Conservation (phyloP, 176 grass and related monocot genomes). For the Triticum urartu region DNA sequence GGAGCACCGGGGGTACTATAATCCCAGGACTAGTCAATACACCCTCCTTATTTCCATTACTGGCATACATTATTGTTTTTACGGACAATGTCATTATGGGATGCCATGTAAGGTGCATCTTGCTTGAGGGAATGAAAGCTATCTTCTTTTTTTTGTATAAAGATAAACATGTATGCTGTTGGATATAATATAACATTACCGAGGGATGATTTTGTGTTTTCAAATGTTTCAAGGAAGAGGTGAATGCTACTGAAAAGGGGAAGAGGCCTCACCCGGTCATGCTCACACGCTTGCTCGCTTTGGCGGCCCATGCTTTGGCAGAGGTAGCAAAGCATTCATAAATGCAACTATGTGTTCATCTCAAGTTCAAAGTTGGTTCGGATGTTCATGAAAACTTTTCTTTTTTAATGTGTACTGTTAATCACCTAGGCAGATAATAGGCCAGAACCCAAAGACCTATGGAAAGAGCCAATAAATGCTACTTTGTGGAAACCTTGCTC, state of each 20-base stretch:
- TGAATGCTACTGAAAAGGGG: constrained; percentile 27
- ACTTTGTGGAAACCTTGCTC: constrained; percentile 82
- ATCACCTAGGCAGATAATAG: constrained; percentile 80
- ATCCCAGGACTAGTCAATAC: not conserved
- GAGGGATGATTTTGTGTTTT: constrained; percentile 1
- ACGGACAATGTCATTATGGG: not conserved
- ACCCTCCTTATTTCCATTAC: not conserved
- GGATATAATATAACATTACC: not conserved
- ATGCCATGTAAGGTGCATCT: not conserved
- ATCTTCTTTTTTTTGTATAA: not conserved
- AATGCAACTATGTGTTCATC: not conserved
- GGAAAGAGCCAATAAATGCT: constrained; percentile 78
- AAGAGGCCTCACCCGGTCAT: constrained; percentile 56
- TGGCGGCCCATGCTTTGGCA: constrained; percentile 89
- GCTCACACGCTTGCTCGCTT: constrained; percentile 65
- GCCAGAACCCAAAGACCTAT: constrained; percentile 75
- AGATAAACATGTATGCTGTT: not conserved
- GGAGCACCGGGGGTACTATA: not conserved
- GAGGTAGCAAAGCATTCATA: constrained; percentile 56
- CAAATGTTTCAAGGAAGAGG: constrained; percentile 44
- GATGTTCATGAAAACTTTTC: not conserved
- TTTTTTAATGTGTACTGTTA: constrained; percentile 21
- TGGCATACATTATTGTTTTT: not conserved
- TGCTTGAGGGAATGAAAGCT: not conserved
- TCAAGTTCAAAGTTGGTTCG: not conserved